phyloP scores from a whole-genome alignment of 331 rosid species.

The Malus hybrid region DNA sequence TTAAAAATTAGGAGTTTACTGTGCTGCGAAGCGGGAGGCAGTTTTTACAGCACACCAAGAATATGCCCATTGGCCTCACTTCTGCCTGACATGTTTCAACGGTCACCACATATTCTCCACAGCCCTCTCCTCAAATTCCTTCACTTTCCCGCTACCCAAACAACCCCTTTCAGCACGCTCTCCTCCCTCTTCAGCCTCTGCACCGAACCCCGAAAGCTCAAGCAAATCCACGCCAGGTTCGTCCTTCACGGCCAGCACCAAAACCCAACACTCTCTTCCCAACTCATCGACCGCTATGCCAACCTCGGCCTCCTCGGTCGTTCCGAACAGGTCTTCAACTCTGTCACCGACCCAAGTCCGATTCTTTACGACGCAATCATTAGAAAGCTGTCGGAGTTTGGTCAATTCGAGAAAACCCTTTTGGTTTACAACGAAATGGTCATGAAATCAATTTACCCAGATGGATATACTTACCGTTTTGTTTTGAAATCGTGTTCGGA shows the following conservation, averaged over 20 bases:
- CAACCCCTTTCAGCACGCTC: constrained; percentile 33
- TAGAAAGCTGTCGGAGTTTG: constrained; percentile 29
- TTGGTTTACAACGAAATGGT: constrained; percentile 48
- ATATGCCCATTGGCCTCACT: neutral
- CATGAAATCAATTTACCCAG: constrained; percentile 35
- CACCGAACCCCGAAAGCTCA: constrained; percentile 48
- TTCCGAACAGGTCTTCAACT: constrained; percentile 39
- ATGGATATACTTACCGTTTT: constrained; percentile 34
- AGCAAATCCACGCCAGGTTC: constrained; percentile 64
- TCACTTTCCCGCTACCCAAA: constrained; percentile 27
- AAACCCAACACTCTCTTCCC: constrained; percentile 47
- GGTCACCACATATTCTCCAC: constrained; percentile 3
- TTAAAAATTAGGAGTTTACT: too few species aligned
- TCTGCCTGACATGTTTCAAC: constrained; percentile 28
- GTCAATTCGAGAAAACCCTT: constrained; percentile 33
- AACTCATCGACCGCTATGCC: constrained; percentile 54
- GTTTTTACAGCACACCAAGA: neutral
- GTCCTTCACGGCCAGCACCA: constrained; percentile 64
- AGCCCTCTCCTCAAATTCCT: constrained; percentile 16
- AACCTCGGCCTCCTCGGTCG: constrained; percentile 34
- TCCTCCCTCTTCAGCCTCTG: constrained; percentile 49
- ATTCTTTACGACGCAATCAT: constrained; percentile 32
- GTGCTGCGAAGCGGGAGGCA: too few species aligned
- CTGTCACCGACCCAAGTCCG: constrained; percentile 29
- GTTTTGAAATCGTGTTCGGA: constrained; percentile 41